Evolutionary conservation across 768 basidiomycete species (phyloP).

Genomic region (Boletus edulis): DNA sequence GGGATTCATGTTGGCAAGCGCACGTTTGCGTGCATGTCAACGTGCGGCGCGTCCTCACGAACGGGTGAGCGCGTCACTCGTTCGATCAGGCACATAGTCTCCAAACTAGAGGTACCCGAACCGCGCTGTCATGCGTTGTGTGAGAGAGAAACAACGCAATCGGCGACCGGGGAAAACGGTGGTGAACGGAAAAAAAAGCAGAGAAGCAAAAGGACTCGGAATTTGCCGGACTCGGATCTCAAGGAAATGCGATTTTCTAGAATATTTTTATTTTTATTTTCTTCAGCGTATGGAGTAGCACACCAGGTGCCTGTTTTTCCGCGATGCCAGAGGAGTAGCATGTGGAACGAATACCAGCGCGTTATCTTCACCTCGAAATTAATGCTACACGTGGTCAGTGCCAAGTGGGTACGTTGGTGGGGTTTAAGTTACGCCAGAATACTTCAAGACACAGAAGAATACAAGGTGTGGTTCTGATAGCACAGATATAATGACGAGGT

Average conservation of each 20-base stretch:
- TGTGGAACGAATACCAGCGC: slow-evolving; percentile 8
- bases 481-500: slow-evolving; percentile 18
- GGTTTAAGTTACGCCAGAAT: slow-evolving; percentile 14
- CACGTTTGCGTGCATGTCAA: slow-evolving; percentile 3
- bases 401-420: not conserved
- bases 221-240: slow-evolving; percentile 22
- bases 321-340: slow-evolving; percentile 10
- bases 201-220: slow-evolving; percentile 14
- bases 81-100: slow-evolving; percentile 10
- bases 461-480: slow-evolving; percentile 20
- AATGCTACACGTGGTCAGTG: slow-evolving; percentile 11
- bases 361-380: slow-evolving; percentile 10
- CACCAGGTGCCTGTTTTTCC: slow-evolving; percentile 9
- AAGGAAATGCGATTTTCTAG: not conserved
- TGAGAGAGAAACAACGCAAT: slow-evolving; percentile 5
- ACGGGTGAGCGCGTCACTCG: not conserved
- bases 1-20: slow-evolving; percentile 5
- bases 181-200: no score
- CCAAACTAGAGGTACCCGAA: slow-evolving; percentile 1
- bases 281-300: not conserved
- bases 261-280: not conserved
- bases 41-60: slow-evolving; percentile 10
- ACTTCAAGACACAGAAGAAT: slow-evolving; percentile 16
- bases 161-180: not conserved
- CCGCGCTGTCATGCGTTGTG: slow-evolving; percentile 9